A percentile compares a stretch with the other conserved stretches of the same genome.
These are phyloP conservation scores for Trifolium fragiferum DNA, from an alignment of 306 rosid species.

Conservation along the genomic window DNA sequence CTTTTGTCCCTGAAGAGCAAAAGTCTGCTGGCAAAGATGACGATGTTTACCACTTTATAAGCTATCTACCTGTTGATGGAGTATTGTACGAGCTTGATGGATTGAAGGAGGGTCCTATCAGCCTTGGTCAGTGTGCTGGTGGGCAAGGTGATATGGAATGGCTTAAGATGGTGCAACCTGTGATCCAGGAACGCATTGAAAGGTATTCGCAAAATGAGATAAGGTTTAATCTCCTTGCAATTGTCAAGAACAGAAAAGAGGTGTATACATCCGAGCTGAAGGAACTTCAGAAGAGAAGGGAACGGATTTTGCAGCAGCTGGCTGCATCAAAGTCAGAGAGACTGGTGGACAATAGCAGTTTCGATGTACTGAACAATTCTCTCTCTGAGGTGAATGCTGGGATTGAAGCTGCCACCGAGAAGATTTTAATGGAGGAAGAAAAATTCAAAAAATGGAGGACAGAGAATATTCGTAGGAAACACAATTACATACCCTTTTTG, in stretches of 20 bases:
- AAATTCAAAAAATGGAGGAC: conserved; percentile 93
- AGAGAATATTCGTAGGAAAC: conserved; percentile 90
- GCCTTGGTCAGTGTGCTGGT: conserved; percentile 93
- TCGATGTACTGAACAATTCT: conserved; percentile 80
- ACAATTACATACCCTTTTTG: conserved; percentile 96
- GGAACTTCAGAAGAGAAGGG: conserved; percentile 98
- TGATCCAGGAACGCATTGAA: conserved; percentile 92
- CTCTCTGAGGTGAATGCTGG: conserved; percentile 91
- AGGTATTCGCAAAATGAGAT: conserved; percentile 90
- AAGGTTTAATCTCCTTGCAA: conserved; percentile 88
- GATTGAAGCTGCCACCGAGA: conserved; percentile 86
- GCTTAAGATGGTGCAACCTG: conserved; percentile 90
- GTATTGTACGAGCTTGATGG: conserved; percentile 96
- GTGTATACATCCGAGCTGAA: conserved; percentile 85
- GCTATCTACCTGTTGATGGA: conserved; percentile 94
- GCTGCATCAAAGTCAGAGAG: conserved; percentile 69
- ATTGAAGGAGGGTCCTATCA: conserved; percentile 94
- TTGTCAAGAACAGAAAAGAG: conserved; percentile 92
- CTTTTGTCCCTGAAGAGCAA: conserved; percentile 93
- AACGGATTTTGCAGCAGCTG: conserved; percentile 91
- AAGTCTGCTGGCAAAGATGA: conserved; percentile 88
- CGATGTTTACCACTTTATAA: conserved; percentile 93
- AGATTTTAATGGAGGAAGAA: conserved; percentile 92
- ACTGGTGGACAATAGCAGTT: conserved; percentile 56
- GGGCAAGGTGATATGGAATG: conserved; percentile 87